Evolutionary conservation across 495 filamentous ascomycete genomes (phyloP).

Genomic region (Collariella sp.): DNA sequence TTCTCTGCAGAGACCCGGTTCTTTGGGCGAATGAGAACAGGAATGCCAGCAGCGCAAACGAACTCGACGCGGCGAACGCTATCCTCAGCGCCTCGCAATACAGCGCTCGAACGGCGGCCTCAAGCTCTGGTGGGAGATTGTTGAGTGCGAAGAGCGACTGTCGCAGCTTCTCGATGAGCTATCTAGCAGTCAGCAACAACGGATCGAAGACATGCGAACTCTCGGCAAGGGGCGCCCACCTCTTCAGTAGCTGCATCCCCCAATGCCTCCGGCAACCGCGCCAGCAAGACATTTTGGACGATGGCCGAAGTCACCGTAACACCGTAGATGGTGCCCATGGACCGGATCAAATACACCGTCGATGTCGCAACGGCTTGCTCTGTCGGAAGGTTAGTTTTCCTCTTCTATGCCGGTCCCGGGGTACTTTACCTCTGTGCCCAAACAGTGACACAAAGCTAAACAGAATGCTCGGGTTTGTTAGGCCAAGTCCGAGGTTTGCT

Average conservation of each 20-base stretch:
- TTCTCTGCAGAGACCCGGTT: conserved; percentile 21
- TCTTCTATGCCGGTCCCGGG: not conserved
- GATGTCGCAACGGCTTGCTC: conserved; percentile 60
- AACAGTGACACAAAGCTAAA: conserved; percentile 58
- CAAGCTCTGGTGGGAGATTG: conserved; percentile 37
- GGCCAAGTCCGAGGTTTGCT: conserved; percentile 54
- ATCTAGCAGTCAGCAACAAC: not conserved
- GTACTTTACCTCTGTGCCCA: conserved; percentile 47
- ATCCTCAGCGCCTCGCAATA: conserved; percentile 44
- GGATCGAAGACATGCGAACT: not conserved
- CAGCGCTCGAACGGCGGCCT: conserved; percentile 41
- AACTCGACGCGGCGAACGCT: conserved; percentile 42
- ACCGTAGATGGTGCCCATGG: conserved; percentile 56
- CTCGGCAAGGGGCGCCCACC: conserved; percentile 10
- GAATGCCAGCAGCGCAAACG: conserved; percentile 32
- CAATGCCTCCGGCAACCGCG: conserved; percentile 44
- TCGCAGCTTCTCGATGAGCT: conserved; percentile 46
- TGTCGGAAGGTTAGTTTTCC: conserved; percentile 21
- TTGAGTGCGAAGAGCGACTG: conserved; percentile 47
- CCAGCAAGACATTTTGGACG: conserved; percentile 52
- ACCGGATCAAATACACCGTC: conserved; percentile 56
- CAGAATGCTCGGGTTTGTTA: conserved; percentile 53
- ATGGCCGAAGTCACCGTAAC: conserved; percentile 55
- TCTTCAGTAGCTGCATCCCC: conserved; percentile 31
- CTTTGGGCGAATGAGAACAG: conserved; percentile 23